phyloP scores from a whole-genome alignment of 2,329 filamentous ascomycete species.

The Fusarium denticulatum region DNA sequence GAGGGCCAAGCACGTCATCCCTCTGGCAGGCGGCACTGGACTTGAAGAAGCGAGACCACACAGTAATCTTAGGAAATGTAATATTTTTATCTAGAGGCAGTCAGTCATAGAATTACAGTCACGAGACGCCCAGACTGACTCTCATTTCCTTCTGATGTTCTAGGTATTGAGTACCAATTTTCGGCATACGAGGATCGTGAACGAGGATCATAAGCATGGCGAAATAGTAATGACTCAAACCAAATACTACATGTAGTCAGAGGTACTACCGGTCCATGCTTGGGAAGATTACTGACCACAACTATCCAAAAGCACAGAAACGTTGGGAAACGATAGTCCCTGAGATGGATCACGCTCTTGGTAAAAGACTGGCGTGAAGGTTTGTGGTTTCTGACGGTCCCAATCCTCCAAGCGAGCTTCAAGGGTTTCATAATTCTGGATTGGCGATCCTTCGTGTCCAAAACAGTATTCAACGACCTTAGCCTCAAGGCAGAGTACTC shows the following conservation, averaged over 20 bases:
- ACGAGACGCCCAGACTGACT: not conserved
- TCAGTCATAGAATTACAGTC: not conserved
- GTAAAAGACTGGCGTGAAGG: not conserved
- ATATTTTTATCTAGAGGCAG: not conserved
- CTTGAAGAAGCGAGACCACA: not conserved
- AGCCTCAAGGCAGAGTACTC: not conserved
- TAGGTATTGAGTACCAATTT: not conserved
- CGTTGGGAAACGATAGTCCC: not conserved
- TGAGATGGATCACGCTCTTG: not conserved
- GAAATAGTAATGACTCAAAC: not conserved
- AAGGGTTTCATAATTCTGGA: not conserved
- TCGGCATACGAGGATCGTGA: not conserved
- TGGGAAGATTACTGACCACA: not conserved
- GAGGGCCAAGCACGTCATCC: not conserved
- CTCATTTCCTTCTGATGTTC: not conserved
- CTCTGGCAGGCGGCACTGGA: not conserved
- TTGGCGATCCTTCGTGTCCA: not conserved
- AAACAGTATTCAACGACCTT: not conserved
- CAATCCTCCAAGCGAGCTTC: not conserved
- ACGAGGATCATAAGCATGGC: not conserved
- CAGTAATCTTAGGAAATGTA: not conserved
- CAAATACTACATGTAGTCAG: not conserved
- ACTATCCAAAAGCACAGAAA: not conserved
- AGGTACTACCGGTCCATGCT: too few relatives aligned
- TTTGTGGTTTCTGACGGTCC: not conserved